These are phyloP conservation scores for Dactylorhiza incarnata DNA, from an alignment of 106 monocot genomes.

Conservation along the genomic window DNA sequence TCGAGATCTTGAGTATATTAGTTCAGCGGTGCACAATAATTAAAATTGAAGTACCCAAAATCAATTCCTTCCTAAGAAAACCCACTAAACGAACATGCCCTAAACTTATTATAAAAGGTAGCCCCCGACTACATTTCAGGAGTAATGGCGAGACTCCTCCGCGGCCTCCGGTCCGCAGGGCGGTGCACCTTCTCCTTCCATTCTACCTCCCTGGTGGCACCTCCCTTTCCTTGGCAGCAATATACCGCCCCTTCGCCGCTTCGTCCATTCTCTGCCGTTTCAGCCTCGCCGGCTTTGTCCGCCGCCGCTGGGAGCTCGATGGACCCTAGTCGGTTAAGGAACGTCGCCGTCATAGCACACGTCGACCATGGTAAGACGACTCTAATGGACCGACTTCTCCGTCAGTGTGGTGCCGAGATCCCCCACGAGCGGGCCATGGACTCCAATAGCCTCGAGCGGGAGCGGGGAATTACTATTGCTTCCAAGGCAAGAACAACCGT, in stretches of 20 bases:
- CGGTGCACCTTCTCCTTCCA: not conserved
- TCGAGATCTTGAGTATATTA: slow-evolving; percentile 9
- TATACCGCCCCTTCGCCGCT: slow-evolving; percentile 1
- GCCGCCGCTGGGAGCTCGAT: slow-evolving; percentile 22
- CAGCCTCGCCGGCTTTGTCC: slow-evolving; percentile 23
- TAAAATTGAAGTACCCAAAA: no score
- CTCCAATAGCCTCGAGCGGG: slow-evolving; percentile 92
- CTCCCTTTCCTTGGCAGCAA: slow-evolving; percentile 20
- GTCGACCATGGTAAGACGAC: slow-evolving; percentile 99
- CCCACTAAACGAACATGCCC: no score
- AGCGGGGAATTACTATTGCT: slow-evolving; percentile 95
- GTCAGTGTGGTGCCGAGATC: slow-evolving; percentile 89
- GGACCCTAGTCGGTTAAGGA: slow-evolving; percentile 65
- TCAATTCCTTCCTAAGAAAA: no score
- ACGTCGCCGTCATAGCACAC: slow-evolving; percentile 97
- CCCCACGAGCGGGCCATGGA: slow-evolving; percentile 89
- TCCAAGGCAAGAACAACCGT: slow-evolving; percentile 41
- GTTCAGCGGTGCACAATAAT: not conserved
- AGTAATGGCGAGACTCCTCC: slow-evolving; percentile 5
- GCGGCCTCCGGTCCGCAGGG: slow-evolving; percentile 10
- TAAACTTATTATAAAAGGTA: no score
- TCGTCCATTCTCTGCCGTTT: slow-evolving; percentile 19
- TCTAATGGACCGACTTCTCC: slow-evolving; percentile 96
- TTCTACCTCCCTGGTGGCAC: not conserved
- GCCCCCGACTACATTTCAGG: not conserved